Base-by-base conservation (phyloP, 495 filamentous ascomycete species). In the Acidiella bohemica region DNA sequence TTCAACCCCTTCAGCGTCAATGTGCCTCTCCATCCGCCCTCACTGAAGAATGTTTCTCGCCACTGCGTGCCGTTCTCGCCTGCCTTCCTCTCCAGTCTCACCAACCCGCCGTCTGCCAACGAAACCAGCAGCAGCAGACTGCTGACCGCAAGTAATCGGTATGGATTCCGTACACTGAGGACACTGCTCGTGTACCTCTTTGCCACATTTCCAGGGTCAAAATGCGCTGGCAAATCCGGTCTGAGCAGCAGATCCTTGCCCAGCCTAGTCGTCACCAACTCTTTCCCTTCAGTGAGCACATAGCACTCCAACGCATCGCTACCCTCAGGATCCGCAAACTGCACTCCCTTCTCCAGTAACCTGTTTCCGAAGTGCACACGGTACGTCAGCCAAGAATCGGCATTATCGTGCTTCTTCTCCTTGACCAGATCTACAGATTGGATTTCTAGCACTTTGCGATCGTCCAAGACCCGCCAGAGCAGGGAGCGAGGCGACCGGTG, bases 401-500 rank as follows among this genome's bases (percentile, higher is more conserved):
- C 28, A 20, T 38, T 17, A 21, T 33, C 35, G 12, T 43, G 19
- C 49, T 73, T 68, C 33, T 67, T 60, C 35, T 75, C 67, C 57
- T 81, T 88, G 25, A 71, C 78, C 42, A 95, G 59, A 60, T 96
- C 90, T 51, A 79, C 75, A 24, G 76, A 76, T 58, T 83, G 80
- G 37, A 97, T 67, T 56, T 86, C 84, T 38, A 97, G 67, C 32
- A 86, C 67, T 50, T 73, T 81, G 53, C 76, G 75, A 51, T 79
- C 76, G 54, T 92, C 78, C 45, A 95, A 61, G 14, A 97, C 68
- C 39, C 90, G 68, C 88, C 92, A 97, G 17, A 94, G 68, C 50
- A 96, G 86, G 53, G 71, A 79, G 49, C 82, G 74, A 32, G 90
- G 92, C 41, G 80, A 81, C 39, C 65, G 62, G 42, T 75, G 72